These are phyloP conservation scores for Leavenworthia alabamica DNA, from an alignment of 345 rosid species.

Conservation along the genomic window DNA sequence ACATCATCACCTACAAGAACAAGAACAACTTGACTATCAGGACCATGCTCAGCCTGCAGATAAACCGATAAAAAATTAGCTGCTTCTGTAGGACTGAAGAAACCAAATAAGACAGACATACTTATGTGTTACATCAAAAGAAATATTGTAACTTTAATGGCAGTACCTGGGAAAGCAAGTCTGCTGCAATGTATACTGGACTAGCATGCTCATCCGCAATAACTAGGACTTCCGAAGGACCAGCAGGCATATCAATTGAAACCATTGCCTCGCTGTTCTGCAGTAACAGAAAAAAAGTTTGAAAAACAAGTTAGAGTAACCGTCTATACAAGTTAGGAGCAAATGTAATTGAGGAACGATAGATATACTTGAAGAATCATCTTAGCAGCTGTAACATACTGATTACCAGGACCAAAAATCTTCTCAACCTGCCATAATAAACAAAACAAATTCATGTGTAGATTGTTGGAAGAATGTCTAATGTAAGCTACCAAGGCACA, in stretches of 20 bases:
- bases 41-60: constrained; percentile 92
- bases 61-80: not conserved
- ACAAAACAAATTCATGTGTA: not conserved
- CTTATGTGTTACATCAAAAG: no score
- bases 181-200: constrained; percentile 89
- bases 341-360: constrained; percentile 1
- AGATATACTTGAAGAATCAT: constrained; percentile 86
- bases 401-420: constrained; percentile 93
- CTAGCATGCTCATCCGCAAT: constrained; percentile 76
- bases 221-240: constrained; percentile 94
- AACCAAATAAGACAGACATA: not conserved
- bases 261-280: constrained; percentile 99
- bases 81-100: not conserved
- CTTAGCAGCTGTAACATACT: constrained; percentile 93
- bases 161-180: constrained; percentile 85
- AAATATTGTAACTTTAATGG: no score
- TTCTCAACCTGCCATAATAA: constrained; percentile 63
- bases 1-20: constrained; percentile 73
- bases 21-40: constrained; percentile 94
- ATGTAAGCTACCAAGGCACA: not conserved
- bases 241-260: constrained; percentile 99
- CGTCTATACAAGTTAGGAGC: constrained; percentile 3
- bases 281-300: not conserved
- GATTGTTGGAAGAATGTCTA: not conserved
- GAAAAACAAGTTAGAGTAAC: not conserved